A percentile compares a stretch with the other conserved stretches of the same genome.
Conservation (phyloP, 768 basidiomycete genomes). For the Ramaria sp. region DNA sequence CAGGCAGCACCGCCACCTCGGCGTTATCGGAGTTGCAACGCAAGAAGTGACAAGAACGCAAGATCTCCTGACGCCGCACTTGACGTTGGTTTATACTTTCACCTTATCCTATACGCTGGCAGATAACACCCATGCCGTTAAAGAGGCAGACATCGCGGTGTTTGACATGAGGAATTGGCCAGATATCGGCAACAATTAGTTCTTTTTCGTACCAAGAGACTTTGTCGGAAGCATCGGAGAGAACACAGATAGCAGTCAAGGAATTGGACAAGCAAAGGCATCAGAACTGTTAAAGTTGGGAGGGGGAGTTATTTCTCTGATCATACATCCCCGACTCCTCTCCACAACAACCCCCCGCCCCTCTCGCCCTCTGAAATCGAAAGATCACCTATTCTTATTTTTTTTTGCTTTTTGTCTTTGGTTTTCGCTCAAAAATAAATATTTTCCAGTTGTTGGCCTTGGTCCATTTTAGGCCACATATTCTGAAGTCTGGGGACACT, state of each 20-base stretch:
- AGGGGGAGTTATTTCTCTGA: neutral
- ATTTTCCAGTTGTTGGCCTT: neutral
- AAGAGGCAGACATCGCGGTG: neutral
- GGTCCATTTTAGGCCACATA: constrained; percentile 8
- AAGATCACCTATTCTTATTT: neutral
- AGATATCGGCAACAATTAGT: neutral
- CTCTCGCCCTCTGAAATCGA: neutral
- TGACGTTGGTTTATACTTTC: too few species aligned
- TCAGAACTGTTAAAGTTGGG: neutral
- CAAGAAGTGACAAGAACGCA: too few species aligned
- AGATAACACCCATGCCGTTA: too few species aligned
- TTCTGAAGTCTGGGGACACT: constrained; percentile 16
- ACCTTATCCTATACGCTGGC: too few species aligned
- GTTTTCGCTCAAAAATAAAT: neutral
- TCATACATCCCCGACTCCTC: neutral
- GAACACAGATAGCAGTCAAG: neutral
- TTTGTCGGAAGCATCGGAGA: neutral
- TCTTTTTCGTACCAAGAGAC: neutral
- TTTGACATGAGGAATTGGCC: neutral
- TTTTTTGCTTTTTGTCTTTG: neutral
- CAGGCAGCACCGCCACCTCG: too few species aligned
- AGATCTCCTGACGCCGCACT: too few species aligned
- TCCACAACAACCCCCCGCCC: neutral
- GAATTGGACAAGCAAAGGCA: neutral
- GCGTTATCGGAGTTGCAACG: too few species aligned